These are phyloP conservation scores for Fusarium setosum DNA, from an alignment of 2,329 filamentous ascomycete genomes.

Conservation along the genomic window DNA sequence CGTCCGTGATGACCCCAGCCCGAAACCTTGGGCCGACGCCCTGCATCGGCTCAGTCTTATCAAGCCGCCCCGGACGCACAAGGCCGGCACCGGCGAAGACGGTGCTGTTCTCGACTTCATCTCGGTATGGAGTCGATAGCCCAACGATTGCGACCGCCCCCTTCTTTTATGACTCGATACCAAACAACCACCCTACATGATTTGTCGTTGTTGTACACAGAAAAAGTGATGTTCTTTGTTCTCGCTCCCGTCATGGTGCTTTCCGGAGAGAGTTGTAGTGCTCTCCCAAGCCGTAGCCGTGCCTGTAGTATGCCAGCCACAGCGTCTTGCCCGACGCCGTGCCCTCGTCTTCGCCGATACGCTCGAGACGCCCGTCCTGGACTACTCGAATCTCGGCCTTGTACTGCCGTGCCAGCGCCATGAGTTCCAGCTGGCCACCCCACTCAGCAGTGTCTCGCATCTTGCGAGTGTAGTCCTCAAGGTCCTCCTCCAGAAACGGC, in stretches of 20 bases:
- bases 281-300: slow-evolving; percentile 93
- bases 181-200: slow-evolving; percentile 39
- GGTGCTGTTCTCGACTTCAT: slow-evolving; percentile 64
- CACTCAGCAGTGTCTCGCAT: slow-evolving; percentile 92
- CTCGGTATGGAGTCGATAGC: slow-evolving; percentile 61
- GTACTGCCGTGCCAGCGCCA: slow-evolving; percentile 85
- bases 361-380: slow-evolving; percentile 85
- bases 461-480: slow-evolving; percentile 78
- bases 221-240: slow-evolving; percentile 34
- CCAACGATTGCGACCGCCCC: slow-evolving; percentile 1
- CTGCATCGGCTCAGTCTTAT: slow-evolving; percentile 60
- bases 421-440: slow-evolving; percentile 92
- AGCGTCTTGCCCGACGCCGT: slow-evolving; percentile 65
- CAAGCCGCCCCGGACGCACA: slow-evolving; percentile 63
- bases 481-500: slow-evolving; percentile 85
- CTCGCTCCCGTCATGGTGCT: slow-evolving; percentile 40
- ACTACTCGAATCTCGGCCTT: slow-evolving; percentile 85
- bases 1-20: slow-evolving; percentile 53
- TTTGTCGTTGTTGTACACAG: slow-evolving; percentile 31
- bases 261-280: slow-evolving; percentile 92
- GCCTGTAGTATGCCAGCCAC: slow-evolving; percentile 95
- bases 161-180: slow-evolving; percentile 38
- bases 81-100: slow-evolving; percentile 56
- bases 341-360: slow-evolving; percentile 66
- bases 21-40: slow-evolving; percentile 53